Conservation (phyloP, 2,329 filamentous ascomycete genomes). For the Simplicillium sp. region DNA sequence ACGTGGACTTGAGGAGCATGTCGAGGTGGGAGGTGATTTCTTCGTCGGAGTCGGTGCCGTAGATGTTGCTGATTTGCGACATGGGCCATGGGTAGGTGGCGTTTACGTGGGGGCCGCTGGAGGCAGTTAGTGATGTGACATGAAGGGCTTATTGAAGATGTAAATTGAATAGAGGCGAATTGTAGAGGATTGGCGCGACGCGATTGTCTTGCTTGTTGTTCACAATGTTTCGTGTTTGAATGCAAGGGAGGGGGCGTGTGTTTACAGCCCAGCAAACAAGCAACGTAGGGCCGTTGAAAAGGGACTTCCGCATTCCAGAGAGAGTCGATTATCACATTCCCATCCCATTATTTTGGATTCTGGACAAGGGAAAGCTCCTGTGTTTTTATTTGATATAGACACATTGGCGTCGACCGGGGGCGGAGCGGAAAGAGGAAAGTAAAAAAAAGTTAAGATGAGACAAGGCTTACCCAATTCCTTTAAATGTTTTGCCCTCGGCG, state of each 20-base stretch:
- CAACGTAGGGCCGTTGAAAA: too few relatives aligned
- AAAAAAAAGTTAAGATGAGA: background rate
- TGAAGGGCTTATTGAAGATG: too few relatives aligned
- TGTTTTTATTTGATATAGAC: too few relatives aligned
- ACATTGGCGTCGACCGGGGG: too few relatives aligned
- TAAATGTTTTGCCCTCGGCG: constrained; percentile 13
- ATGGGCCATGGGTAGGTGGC: constrained; percentile 47
- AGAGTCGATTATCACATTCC: constrained; percentile 45
- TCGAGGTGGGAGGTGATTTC: constrained; percentile 23
- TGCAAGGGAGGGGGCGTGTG: too few relatives aligned
- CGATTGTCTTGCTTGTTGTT: too few relatives aligned
- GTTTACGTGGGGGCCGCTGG: constrained; percentile 54
- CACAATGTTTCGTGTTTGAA: too few relatives aligned
- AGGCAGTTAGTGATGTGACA: background rate
- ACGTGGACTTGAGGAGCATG: constrained; percentile 30
- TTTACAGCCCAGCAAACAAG: too few relatives aligned
- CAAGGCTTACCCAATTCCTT: constrained; percentile 15
- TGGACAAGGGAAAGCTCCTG: too few relatives aligned
- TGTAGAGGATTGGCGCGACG: too few relatives aligned
- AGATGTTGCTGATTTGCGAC: constrained; percentile 42
- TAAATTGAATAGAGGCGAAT: too few relatives aligned
- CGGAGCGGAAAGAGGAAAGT: background rate
- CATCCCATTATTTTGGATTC: constrained; percentile 46
- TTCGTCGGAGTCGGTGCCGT: constrained; percentile 31
- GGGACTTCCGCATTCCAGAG: too few relatives aligned